A percentile compares a stretch with the other conserved stretches of the same genome.
Conservation (phyloP, 768 basidiomycete species). For the Boletellus ananas region DNA sequence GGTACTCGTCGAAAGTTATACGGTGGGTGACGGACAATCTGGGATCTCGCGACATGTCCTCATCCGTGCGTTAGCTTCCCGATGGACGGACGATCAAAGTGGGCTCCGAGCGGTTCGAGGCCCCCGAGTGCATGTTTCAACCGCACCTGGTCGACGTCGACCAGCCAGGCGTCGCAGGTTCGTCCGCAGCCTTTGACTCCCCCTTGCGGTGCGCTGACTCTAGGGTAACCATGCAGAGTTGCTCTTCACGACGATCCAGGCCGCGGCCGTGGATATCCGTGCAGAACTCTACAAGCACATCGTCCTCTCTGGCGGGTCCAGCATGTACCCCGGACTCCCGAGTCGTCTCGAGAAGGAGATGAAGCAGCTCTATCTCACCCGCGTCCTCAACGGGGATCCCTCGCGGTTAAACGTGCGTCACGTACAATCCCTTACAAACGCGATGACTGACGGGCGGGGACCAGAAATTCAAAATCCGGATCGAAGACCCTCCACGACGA, state of each 20-base stretch:
- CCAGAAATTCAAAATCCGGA: slow-evolving; percentile 99
- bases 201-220: neutral
- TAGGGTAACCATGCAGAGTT: slow-evolving; percentile 54
- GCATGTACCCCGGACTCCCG: slow-evolving; percentile 98
- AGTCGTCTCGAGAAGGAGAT: slow-evolving; percentile 98
- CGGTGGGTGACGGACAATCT: slow-evolving; percentile 47
- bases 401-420: slow-evolving; percentile 76
- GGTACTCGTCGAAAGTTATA: slow-evolving; percentile 92
- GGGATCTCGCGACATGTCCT: neutral
- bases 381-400: slow-evolving; percentile 82
- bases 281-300: slow-evolving; percentile 95
- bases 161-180: slow-evolving; percentile 93
- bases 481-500: slow-evolving; percentile 95
- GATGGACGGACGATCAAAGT: slow-evolving; percentile 97
- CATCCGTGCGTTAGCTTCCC: slow-evolving; percentile 57
- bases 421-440: neutral
- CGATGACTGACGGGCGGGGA: no score
- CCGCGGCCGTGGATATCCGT: slow-evolving; percentile 85
- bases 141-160: slow-evolving; percentile 96
- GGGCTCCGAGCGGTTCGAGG: slow-evolving; percentile 97
- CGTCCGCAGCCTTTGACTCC: slow-evolving; percentile 13
- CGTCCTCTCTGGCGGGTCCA: slow-evolving; percentile 95
- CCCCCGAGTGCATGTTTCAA: slow-evolving; percentile 99
- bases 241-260: slow-evolving; percentile 94
- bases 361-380: slow-evolving; percentile 96